Evolutionary conservation across 1,284 basidiomycete species (phyloP).

Genomic region (Ganoderma resinaceum): DNA sequence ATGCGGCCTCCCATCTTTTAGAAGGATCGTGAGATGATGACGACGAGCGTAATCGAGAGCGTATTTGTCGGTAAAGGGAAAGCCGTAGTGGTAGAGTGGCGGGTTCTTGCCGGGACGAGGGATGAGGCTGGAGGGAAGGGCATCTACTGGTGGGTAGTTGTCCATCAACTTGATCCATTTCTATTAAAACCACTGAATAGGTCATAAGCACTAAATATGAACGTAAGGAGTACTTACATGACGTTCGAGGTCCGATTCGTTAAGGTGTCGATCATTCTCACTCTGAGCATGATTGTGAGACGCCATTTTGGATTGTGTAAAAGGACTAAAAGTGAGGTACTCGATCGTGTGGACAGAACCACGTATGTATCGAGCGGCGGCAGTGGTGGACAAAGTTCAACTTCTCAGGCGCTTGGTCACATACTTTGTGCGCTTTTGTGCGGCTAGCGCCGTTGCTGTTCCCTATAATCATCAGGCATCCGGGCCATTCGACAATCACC

Average conservation of each 20-base stretch:
- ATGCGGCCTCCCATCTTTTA: neutral
- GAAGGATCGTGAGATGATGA: slow-evolving; percentile 6
- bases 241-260: neutral
- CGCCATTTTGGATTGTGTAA: no score
- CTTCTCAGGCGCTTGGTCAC: no score
- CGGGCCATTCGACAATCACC: no score
- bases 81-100: slow-evolving; percentile 13
- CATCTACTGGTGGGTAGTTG: slow-evolving; percentile 1
- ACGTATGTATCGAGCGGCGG: no score
- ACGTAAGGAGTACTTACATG: neutral
- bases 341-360: no score
- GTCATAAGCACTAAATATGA: neutral
- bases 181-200: neutral
- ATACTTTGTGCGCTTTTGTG: no score
- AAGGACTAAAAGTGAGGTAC: no score
- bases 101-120: neutral
- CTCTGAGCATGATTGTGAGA: no score
- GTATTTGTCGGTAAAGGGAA: slow-evolving; percentile 11
- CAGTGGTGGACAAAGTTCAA: no score
- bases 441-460: no score
- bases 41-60: slow-evolving; percentile 10
- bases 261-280: neutral
- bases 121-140: neutral
- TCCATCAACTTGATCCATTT: slow-evolving; percentile 2
- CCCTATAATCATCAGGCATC: no score